Base-by-base conservation (phyloP, 1,284 basidiomycete genomes). In the Sanghuangporus sanghuang region DNA sequence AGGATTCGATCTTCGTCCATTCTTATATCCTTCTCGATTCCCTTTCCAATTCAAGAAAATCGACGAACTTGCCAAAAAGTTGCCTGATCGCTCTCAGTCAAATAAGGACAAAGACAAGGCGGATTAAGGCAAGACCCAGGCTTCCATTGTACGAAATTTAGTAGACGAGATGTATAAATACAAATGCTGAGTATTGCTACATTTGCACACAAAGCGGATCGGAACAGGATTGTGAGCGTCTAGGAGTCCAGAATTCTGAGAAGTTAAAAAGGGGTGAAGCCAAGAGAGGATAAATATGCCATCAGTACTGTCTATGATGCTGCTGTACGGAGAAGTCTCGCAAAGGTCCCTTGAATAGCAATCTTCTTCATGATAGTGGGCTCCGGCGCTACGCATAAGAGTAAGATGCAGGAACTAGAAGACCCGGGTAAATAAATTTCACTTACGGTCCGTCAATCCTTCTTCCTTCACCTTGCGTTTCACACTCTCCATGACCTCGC, bases 41-140 rank as follows among this genome's bases (percentile, higher is more conserved):
- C 90, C 93, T 0, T 98, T 93, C 87, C 97, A 99, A 73, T 99
- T 98, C 77, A 86, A 81, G 73, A 94, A 93, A 79, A 98, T 99
- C 64, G 96, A 98, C 71, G 86, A 88, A 64, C 79, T 93, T 3
- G 93, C 90, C 7, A 86, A 85, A 9, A 77, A 73, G 4, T 77
- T 94, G 39, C 92, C 91, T 1, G 90, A 95, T 71, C 82, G 85
- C 68, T 89, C 90, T 1, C 76, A 75, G 32, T 68, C 59, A 11
- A 39, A 58, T 46, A 71, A 73, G 52, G 71, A 74, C 66, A 75
- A 75, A 69, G 70, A 72, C 44, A 84, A 83, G 71, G 75, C 75
- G 3, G 80, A 82, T 35, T 57, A 58, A 50, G 21, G 27, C 50
- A 54, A 38, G 38, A 59, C 54, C 53, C 39, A 59, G 49, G 27